These are phyloP conservation scores for Corymbia maculata DNA, from an alignment of 345 rosid species.

Conservation along the genomic window DNA sequence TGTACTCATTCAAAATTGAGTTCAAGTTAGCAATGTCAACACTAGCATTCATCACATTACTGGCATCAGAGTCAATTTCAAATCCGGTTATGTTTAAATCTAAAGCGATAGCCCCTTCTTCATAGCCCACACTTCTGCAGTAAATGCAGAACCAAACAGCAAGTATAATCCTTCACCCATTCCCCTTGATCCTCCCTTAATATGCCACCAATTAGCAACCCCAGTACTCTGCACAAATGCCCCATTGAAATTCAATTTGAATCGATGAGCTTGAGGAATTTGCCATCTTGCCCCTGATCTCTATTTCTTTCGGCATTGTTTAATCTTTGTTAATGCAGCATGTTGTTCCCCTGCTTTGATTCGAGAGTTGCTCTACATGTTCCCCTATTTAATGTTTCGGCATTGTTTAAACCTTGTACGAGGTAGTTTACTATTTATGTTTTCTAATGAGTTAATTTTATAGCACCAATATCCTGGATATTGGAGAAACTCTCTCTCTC, in stretches of 20 bases:
- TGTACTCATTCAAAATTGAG: background rate
- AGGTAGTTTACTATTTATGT: background rate
- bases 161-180: background rate
- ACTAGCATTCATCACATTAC: background rate
- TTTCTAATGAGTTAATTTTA: background rate
- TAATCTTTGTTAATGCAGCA: background rate
- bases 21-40: background rate
- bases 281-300: background rate
- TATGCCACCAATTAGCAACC: background rate
- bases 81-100: background rate
- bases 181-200: background rate
- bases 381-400: background rate
- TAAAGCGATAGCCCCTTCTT: background rate
- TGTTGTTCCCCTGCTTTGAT: background rate
- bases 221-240: background rate
- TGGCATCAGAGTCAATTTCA: background rate
- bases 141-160: background rate
- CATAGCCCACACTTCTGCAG: background rate
- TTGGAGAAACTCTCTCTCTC: background rate
- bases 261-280: background rate
- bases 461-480: background rate
- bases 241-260: background rate
- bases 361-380: background rate
- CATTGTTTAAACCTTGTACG: background rate
- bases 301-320: background rate